phyloP scores from a whole-genome alignment of 257 asterid genomes.

The Nicotiana sylvestris region DNA sequence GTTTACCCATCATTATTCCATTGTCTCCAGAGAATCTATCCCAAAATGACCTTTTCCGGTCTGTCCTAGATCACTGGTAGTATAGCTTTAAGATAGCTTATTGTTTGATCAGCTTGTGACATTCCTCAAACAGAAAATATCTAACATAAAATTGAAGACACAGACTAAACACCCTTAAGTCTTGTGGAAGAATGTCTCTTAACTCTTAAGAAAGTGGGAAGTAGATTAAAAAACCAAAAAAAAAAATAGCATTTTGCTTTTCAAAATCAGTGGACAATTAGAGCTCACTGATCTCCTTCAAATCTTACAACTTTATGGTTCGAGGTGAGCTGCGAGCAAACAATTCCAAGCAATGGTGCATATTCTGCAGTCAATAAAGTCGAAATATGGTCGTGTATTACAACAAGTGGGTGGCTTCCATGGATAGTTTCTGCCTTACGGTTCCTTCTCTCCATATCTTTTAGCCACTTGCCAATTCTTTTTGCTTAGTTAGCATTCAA shows the following conservation, averaged over 20 bases:
- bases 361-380: background rate
- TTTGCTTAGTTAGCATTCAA: background rate
- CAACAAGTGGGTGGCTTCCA: background rate
- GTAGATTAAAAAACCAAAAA: background rate
- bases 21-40: too few relatives aligned
- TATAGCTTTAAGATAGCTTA: background rate
- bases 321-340: background rate
- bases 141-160: background rate
- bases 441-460: background rate
- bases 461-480: background rate
- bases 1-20: too few relatives aligned
- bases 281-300: background rate
- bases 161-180: background rate
- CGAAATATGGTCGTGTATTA: background rate
- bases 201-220: background rate
- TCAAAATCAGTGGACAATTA: background rate
- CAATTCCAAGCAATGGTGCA: background rate
- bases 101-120: background rate
- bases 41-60: too few relatives aligned
- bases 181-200: background rate
- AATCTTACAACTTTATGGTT: background rate
- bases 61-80: background rate
- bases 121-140: background rate
- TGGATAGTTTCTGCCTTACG: background rate
- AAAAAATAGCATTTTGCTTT: background rate